phyloP scores from a whole-genome alignment of 352 stramenopile species.

The Phytophthora citricola region DNA sequence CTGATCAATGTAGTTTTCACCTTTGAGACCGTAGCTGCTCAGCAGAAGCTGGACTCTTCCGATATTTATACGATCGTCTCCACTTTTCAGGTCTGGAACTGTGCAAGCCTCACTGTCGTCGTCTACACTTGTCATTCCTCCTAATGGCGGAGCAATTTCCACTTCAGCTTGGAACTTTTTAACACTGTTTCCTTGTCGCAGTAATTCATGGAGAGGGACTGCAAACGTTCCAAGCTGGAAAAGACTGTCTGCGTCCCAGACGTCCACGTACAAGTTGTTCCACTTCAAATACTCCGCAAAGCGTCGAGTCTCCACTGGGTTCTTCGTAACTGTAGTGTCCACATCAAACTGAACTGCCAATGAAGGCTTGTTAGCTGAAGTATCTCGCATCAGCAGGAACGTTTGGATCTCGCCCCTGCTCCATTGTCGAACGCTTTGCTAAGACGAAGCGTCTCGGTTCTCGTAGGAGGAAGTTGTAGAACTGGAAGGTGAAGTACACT shows the following conservation, averaged over 20 bases:
- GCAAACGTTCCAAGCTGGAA: slow-evolving; percentile 88
- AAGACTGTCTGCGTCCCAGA: slow-evolving; percentile 94
- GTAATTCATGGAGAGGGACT: slow-evolving; percentile 86
- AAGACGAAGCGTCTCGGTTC: slow-evolving; percentile 83
- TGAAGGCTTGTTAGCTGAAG: slow-evolving; percentile 64
- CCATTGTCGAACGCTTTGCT: slow-evolving; percentile 61
- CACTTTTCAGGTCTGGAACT: slow-evolving; percentile 15
- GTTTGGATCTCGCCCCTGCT: slow-evolving; percentile 42
- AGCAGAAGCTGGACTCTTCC: slow-evolving; percentile 88
- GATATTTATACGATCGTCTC: slow-evolving; percentile 4
- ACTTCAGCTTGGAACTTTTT: slow-evolving; percentile 92
- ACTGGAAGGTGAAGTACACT: slow-evolving; percentile 94
- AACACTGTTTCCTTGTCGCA: slow-evolving; percentile 89
- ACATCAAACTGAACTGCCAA: slow-evolving; percentile 81
- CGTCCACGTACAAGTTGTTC: slow-evolving; percentile 90
- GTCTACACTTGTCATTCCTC: slow-evolving; percentile 11
- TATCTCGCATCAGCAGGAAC: slow-evolving; percentile 73
- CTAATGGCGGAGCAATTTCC: slow-evolving; percentile 54
- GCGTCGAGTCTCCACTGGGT: slow-evolving; percentile 67
- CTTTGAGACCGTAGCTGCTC: slow-evolving; percentile 87
- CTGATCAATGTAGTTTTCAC: slow-evolving; percentile 40
- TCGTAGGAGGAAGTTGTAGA: slow-evolving; percentile 91
- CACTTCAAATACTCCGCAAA: slow-evolving; percentile 91
- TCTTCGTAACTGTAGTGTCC: slow-evolving; percentile 62
- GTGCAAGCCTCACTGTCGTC: slow-evolving; percentile 22